phyloP scores from a whole-genome alignment of 495 filamentous ascomycete genomes.

The Tricharina praecox region DNA sequence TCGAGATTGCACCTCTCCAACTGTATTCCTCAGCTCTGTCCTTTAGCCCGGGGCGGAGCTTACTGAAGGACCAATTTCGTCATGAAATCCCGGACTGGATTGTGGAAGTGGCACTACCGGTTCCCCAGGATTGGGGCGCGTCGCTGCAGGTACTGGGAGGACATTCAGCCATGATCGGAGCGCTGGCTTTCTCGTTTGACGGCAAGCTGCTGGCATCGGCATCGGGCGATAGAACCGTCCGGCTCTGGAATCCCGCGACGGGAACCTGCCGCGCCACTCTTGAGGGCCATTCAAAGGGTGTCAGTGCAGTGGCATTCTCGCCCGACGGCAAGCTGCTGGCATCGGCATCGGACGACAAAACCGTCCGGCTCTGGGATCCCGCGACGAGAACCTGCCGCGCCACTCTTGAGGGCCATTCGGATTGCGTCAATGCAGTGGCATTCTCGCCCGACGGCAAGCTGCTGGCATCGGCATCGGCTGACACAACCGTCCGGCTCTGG shows the following conservation, averaged over 20 bases:
- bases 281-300: not conserved
- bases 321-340: not conserved
- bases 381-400: not conserved
- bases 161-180: not conserved
- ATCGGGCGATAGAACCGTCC: not conserved
- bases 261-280: not conserved
- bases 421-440: slow-evolving; percentile 15
- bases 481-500: not conserved
- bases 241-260: not conserved
- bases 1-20: not conserved
- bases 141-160: not conserved
- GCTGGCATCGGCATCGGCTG: not conserved
- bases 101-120: not conserved
- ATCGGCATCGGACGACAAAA: not conserved
- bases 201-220: not conserved
- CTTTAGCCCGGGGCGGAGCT: slow-evolving; percentile 23
- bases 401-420: slow-evolving; percentile 22
- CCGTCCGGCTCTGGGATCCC: not conserved
- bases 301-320: not conserved
- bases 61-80: slow-evolving; percentile 15
- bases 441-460: slow-evolving; percentile 1
- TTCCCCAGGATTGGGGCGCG: slow-evolving; percentile 11
- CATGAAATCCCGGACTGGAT: slow-evolving; percentile 10
- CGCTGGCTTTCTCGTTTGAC: not conserved
- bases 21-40: slow-evolving; percentile 26